phyloP scores from a whole-genome alignment of 1,284 basidiomycete genomes.

The Pseudomicrostroma phylloplanum region DNA sequence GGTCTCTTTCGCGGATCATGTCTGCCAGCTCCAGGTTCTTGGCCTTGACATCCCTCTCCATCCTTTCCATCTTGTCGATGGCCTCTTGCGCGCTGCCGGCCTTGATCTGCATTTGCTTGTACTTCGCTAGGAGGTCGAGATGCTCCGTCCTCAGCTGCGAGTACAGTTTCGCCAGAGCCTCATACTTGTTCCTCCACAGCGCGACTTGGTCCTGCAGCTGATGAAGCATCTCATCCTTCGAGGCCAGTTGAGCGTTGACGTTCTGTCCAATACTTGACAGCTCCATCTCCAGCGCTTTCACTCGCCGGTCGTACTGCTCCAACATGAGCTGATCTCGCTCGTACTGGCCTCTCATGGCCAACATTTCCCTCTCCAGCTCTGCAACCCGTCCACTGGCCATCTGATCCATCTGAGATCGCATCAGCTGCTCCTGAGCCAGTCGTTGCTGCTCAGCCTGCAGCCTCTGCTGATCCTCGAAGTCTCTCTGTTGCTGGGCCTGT shows the following conservation, averaged over 20 bases:
- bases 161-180: slow-evolving; percentile 96
- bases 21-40: slow-evolving; percentile 98
- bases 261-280: slow-evolving; percentile 71
- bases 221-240: slow-evolving; percentile 91
- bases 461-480: slow-evolving; percentile 83
- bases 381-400: slow-evolving; percentile 56
- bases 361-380: slow-evolving; percentile 82
- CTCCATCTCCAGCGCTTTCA: slow-evolving; percentile 92
- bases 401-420: slow-evolving; percentile 68
- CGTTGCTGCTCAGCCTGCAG: slow-evolving; percentile 84
- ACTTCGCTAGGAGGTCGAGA: slow-evolving; percentile 91
- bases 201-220: slow-evolving; percentile 95
- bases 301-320: slow-evolving; percentile 93
- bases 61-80: slow-evolving; percentile 97
- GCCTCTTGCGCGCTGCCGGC: slow-evolving; percentile 98
- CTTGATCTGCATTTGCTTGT: slow-evolving; percentile 95
- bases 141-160: slow-evolving; percentile 96
- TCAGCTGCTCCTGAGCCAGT: slow-evolving; percentile 77
- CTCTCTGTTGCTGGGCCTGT: slow-evolving; percentile 73
- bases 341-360: slow-evolving; percentile 91
- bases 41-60: slow-evolving; percentile 95
- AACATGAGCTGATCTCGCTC: slow-evolving; percentile 96
- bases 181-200: slow-evolving; percentile 97
- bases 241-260: slow-evolving; percentile 76
- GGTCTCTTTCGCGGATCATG: slow-evolving; percentile 96